Evolutionary conservation across 805 yeast species (phyloP).

Genomic region (Yamadazyma akitaensis): DNA sequence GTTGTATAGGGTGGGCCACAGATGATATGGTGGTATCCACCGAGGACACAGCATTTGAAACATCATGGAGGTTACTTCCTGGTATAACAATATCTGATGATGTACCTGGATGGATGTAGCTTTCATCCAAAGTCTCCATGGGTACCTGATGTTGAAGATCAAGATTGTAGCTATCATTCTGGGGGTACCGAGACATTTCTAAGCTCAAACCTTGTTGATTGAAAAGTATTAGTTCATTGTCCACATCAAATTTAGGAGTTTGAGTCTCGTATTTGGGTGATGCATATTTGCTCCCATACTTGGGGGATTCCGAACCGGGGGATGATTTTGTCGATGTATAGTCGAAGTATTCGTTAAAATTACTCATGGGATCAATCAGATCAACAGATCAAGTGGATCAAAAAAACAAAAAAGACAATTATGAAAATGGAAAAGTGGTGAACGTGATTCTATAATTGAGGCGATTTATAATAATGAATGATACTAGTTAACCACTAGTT

Average conservation of each 20-base stretch:
- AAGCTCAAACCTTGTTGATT: conserved; percentile 8
- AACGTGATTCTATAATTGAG: neutral
- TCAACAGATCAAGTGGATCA: conserved; percentile 1
- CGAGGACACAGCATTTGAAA: neutral
- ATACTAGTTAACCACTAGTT: neutral
- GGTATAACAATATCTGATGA: neutral
- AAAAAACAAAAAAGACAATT: too few species aligned
- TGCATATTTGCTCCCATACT: neutral
- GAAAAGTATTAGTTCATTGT: conserved; percentile 5
- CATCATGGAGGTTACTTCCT: neutral
- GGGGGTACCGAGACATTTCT: conserved; percentile 4
- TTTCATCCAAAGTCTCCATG: neutral
- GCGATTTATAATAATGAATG: neutral
- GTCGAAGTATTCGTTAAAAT: conserved; percentile 7
- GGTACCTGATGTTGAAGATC: neutral
- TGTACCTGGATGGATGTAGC: neutral
- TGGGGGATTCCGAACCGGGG: conserved; percentile 4
- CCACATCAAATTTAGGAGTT: conserved; percentile 6
- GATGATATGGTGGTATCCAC: neutral
- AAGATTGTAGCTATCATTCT: neutral
- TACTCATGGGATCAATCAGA: conserved; percentile 7
- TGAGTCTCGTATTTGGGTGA: neutral
- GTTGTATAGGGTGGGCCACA: neutral
- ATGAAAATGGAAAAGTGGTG: neutral
- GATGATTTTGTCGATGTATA: conserved; percentile 5